phyloP scores from a whole-genome alignment of 1,139 yeast genomes.

The Suhomyces atakaporum region DNA sequence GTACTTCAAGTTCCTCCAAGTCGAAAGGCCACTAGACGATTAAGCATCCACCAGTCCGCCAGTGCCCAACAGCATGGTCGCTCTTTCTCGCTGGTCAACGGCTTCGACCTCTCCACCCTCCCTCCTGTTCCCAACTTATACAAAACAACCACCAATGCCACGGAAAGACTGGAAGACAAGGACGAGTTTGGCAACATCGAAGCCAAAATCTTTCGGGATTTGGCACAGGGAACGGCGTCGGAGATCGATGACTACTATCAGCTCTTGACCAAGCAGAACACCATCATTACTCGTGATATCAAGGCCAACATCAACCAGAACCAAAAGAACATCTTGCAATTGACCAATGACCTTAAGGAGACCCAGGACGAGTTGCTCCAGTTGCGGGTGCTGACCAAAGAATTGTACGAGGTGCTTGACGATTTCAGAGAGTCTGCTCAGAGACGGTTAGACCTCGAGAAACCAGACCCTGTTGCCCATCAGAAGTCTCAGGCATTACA shows the following conservation, averaged over 20 bases:
- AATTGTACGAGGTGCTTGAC: constrained; percentile 60
- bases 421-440: constrained; percentile 75
- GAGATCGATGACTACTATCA: constrained; percentile 74
- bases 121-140: constrained; percentile 44
- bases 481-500: constrained; percentile 14
- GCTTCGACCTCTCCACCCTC: constrained; percentile 30
- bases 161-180: constrained; percentile 14
- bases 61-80: constrained; percentile 37
- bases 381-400: constrained; percentile 61
- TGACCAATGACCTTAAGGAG: constrained; percentile 62
- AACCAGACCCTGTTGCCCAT: constrained; percentile 17
- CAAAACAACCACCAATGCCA: constrained; percentile 18
- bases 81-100: constrained; percentile 25
- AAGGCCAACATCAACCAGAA: constrained; percentile 68
- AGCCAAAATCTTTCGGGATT: constrained; percentile 51
- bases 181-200: constrained; percentile 36
- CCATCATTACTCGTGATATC: constrained; percentile 61
- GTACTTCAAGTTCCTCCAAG: constrained; percentile 13
- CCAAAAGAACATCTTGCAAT: constrained; percentile 68
- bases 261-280: constrained; percentile 53
- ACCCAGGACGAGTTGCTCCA: constrained; percentile 66
- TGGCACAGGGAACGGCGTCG: constrained; percentile 68
- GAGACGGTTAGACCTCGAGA: constrained; percentile 50
- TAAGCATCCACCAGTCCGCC: constrained; percentile 50
- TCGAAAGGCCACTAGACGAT: constrained; percentile 35